Evolutionary conservation across 768 basidiomycete genomes (phyloP), one percentile per base, ranked within the genome.

Genomic region (Auriscalpium vulgare): DNA sequence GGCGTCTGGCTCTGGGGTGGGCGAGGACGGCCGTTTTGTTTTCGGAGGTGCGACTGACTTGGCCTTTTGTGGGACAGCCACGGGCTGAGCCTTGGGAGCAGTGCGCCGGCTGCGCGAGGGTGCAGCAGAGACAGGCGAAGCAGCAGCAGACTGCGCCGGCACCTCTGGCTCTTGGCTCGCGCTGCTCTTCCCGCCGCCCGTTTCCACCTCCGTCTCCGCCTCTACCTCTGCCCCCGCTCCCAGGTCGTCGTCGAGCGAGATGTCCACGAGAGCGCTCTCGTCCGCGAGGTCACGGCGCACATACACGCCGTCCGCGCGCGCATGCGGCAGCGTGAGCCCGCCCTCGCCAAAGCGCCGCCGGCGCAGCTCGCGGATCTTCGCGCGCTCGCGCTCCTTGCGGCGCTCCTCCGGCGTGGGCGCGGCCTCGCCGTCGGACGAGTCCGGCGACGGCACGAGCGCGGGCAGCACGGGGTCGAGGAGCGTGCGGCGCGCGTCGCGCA

Each of bases 211-310:
- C 29, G 4, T 29, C 37, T 36, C 59, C 21, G 34, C 40, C 19
- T 52, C 23, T 14, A 40, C 9, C 50, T 47, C 21, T 56, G 55
- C 8, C 21, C 23, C 23, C 4, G 14, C 29, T 29, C 46, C 36
- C 13, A 54, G 62, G 59, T 69, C 63, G 47, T 68, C 73, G 37
- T 71, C 74, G 23, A 71, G 58, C 6, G 71, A 74, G 36, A 85
- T 75, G 58, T 87, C 83, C 10, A 85, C 82, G 43, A 83, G 80
- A 48, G 70, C 74, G 54, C 76, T 83, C 64, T 85, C 83, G 56
- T 86, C 84, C 34, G 77, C 81, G 3, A 77, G 65, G 60, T 86
- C 84, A 34, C 73, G 70, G 13, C 82, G 75, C 38, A 84, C 73
- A 58, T 78, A 81, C 29, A 84, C 79, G 1, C 75, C 79, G 51